Evolutionary conservation across 371 early-diverging fungal genomes (phyloP), one percentile per base, ranked within the genome.

Genomic region (Scutellospora calospora): DNA sequence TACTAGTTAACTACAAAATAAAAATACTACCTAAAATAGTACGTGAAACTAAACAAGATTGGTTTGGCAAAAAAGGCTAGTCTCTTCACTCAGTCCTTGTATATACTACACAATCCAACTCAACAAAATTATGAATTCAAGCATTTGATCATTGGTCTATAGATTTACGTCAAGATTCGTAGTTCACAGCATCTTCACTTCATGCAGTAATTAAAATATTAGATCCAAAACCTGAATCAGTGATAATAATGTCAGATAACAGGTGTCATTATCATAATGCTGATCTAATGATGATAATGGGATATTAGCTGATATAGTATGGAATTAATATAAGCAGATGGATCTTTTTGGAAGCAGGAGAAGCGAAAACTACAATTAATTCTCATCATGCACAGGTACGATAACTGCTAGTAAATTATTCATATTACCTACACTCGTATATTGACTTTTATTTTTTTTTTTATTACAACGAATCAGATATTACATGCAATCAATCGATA

Each of bases 331-430:
- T 62, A 62, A 62, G 31, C 5, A 29, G 16, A 31, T 62, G 31
- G 31, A 62, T 62, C 31, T 62, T 62, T 62, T 62, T 62, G 27
- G 62, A 62, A n/a, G n/a, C n/a, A n/a, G n/a, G n/a, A n/a, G n/a
- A n/a, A n/a, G n/a, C n/a, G n/a, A n/a, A n/a, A n/a, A 62, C 31
- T 62, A 62, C 62, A 11, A 31, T 62, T 6, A 31, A 62, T 31
- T 62, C 62, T 5, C 12, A 62, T 16, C 31, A 62, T 62, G 31
- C 31, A n/a, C 62, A 62, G 62, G 62, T 62, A 62, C 3, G 33
- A 14, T 57, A 57, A 22, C 25, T 57, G 14, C n/a, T 22, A 22
- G 20, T 57, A 25, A 25, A 9, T 60, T 60, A 60, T 60, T 25
- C n/a, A 25, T n/a, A 11, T 60, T 25, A 9, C 1, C 4, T 62